A percentile compares a stretch with the other conserved stretches of the same genome.
phyloP scores from a whole-genome alignment of 805 yeast genomes.

The Candida alai region DNA sequence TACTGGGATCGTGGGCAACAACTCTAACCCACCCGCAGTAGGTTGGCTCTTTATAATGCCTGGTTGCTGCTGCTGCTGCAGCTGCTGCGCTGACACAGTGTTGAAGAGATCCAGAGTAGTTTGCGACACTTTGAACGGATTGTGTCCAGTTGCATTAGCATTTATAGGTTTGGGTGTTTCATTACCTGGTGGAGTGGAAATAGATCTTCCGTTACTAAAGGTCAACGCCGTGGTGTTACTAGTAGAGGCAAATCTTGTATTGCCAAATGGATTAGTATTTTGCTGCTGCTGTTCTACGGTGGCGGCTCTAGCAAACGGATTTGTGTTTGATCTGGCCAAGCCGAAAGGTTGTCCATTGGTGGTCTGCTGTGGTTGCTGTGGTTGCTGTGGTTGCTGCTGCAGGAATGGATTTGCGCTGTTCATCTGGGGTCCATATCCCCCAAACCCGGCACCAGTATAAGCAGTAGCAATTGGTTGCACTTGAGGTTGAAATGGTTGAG shows the following conservation, averaged over 20 bases:
- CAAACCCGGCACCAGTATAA: slow-evolving; percentile 58
- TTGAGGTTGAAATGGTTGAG: slow-evolving; percentile 15
- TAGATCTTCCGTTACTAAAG: slow-evolving; percentile 12
- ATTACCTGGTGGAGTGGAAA: slow-evolving; percentile 5
- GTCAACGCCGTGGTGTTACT: slow-evolving; percentile 31
- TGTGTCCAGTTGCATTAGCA: slow-evolving; percentile 49
- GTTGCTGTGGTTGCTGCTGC: slow-evolving; percentile 14
- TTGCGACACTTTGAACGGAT: slow-evolving; percentile 53
- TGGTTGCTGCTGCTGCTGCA: slow-evolving; percentile 14
- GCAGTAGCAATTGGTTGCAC: slow-evolving; percentile 20
- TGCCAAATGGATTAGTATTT: slow-evolving; percentile 45
- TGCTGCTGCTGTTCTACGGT: slow-evolving; percentile 14
- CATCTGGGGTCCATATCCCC: slow-evolving; percentile 41
- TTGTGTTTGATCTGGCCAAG: slow-evolving; percentile 29
- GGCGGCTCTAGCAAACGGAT: slow-evolving; percentile 28
- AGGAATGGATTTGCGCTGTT: slow-evolving; percentile 10
- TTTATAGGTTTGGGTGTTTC: slow-evolving; percentile 14
- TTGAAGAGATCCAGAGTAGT: slow-evolving; percentile 32
- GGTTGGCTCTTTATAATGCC: slow-evolving; percentile 44
- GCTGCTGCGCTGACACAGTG: slow-evolving; percentile 12
- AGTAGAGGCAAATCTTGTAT: slow-evolving; percentile 30
- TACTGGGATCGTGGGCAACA: slow-evolving; percentile 60
- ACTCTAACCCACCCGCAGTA: slow-evolving; percentile 74
- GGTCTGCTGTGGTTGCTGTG: slow-evolving; percentile 6
- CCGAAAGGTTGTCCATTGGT: slow-evolving; percentile 11